Evolutionary conservation across 2,329 filamentous ascomycete genomes (phyloP).

Genomic region (Colletotrichum horii): DNA sequence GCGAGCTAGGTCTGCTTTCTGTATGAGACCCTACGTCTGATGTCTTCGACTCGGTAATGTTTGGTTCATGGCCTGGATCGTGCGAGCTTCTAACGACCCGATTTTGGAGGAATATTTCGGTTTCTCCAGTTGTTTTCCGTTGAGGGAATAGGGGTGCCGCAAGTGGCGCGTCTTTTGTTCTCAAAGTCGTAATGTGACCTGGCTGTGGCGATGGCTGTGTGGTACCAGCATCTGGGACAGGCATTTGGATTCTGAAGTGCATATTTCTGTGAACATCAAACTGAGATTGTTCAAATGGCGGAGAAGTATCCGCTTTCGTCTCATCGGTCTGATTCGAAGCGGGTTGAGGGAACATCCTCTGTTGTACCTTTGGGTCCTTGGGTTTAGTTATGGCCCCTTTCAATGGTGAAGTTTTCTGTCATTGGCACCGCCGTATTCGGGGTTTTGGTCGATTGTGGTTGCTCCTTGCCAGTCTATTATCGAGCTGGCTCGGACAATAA

Average conservation of each 20-base stretch:
- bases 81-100: neutral
- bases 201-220: neutral
- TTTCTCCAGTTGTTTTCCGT: accelerated
- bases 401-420: too few species aligned
- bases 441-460: too few species aligned
- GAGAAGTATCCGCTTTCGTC: neutral
- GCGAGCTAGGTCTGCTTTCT: accelerated
- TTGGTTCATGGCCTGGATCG: accelerated
- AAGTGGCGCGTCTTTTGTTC: neutral
- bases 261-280: neutral
- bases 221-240: neutral
- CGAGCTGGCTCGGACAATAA: too few species aligned
- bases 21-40: accelerated
- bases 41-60: accelerated
- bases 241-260: neutral
- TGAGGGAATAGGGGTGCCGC: accelerated
- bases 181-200: neutral
- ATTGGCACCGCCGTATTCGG: neutral
- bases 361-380: too few species aligned
- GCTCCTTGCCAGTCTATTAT: too few species aligned
- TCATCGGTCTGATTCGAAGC: too few species aligned
- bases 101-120: accelerated
- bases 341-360: too few species aligned
- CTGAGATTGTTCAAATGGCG: neutral
- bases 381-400: too few species aligned